Evolutionary conservation across 2,329 filamentous ascomycete genomes (phyloP), one percentile per base, ranked within the genome.

Genomic region (Thielaviopsis populi): DNA sequence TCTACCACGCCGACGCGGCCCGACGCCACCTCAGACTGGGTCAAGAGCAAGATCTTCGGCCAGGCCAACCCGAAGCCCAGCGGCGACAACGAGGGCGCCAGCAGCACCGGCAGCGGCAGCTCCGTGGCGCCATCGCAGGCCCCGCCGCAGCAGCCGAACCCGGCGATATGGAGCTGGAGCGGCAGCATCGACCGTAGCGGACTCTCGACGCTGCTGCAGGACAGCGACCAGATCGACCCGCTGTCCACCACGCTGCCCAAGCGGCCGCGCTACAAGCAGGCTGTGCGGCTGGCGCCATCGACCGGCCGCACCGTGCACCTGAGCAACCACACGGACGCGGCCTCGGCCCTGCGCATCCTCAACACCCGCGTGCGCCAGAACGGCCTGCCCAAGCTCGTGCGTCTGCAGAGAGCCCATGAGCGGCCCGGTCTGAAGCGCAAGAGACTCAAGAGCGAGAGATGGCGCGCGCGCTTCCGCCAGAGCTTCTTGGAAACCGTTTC

Each of bases 401-500:
- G 73, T 22, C 72, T 69, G 67, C 89, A 94, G 74, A 77, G 78
- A 67, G 89, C 83, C 70, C 86, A 95, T 73, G 89, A 94, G 78
- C 77, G 89, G 58, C 80, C 80, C 0, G 89, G 89, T 1, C 70
- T 89, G 70, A 90, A 88, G 80, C 80, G 85, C 74, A 95, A 94
- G 83, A 81, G 89, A 70, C 74, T 90, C 69, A 78, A 76, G 72
- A 84, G 82, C 66, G 78, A 86, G 77, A 78, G 88, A 67, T 91
- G 87, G 86, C 79, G 82, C 72, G 75, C 69, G 67, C 80, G 83
- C 66, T 94, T 92, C 74, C 84, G 82, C 77, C 72, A 73, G 40
- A 86, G 84, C 3, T 91, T 94, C 74, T 79, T 77, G 72, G 79
- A 80, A 4, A 82, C 83, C 11, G 80, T 89, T 7, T 72, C 70